phyloP scores from a whole-genome alignment of 1,139 yeast species.

The Pichia sorboxylosa region DNA sequence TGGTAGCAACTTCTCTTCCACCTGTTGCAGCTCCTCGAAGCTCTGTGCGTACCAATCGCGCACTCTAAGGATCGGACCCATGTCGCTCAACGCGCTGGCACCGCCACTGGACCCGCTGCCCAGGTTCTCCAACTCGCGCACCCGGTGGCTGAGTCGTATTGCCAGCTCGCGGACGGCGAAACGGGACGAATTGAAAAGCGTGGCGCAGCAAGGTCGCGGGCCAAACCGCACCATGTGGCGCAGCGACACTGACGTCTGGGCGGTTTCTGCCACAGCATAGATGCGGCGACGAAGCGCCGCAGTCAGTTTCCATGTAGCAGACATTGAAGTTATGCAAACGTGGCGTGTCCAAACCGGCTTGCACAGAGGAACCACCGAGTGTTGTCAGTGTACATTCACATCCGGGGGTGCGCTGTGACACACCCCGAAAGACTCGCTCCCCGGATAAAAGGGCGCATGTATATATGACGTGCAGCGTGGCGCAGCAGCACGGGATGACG shows the following conservation, averaged over 20 bases:
- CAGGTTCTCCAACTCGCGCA: constrained; percentile 69
- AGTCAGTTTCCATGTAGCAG: constrained; percentile 21
- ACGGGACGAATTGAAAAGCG: constrained; percentile 72
- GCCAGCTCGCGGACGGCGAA: constrained; percentile 84
- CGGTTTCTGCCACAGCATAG: constrained; percentile 51
- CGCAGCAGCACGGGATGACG: too few species aligned
- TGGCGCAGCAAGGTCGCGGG: constrained; percentile 63
- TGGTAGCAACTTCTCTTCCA: constrained; percentile 26
- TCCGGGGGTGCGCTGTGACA: too few species aligned
- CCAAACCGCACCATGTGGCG: constrained; percentile 94
- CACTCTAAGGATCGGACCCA: constrained; percentile 68
- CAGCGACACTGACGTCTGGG: constrained; percentile 76
- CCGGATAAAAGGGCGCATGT: too few species aligned
- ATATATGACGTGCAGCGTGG: too few species aligned
- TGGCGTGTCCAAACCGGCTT: too few species aligned
- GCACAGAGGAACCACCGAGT: too few species aligned
- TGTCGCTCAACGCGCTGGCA: constrained; percentile 49
- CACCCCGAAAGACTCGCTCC: too few species aligned
- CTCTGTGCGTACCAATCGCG: constrained; percentile 88
- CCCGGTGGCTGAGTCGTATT: constrained; percentile 74
- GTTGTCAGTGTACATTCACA: too few species aligned
- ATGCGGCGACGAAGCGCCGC: constrained; percentile 21
- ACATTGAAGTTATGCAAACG: too few species aligned
- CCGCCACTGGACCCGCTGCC: too few species aligned
- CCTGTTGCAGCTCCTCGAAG: constrained; percentile 63